Percentiles rank a stretch among this genome's conserved stretches.
phyloP scores from a whole-genome alignment of 2,329 filamentous ascomycete species.

The Alternaria gansuensis region DNA sequence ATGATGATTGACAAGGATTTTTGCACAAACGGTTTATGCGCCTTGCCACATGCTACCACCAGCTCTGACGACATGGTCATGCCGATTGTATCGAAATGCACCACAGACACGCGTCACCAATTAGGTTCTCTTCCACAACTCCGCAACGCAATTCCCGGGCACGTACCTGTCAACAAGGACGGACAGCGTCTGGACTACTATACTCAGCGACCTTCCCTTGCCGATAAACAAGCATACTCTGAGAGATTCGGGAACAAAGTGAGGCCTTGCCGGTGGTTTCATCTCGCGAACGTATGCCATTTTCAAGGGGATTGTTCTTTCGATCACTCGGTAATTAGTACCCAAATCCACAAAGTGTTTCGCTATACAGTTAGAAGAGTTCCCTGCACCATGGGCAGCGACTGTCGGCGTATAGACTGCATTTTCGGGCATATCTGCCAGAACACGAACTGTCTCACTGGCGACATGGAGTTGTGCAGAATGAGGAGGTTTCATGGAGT shows the following conservation, averaged over 20 bases:
- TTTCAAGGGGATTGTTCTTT: neutral
- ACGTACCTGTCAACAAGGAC: neutral
- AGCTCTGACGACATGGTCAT: neutral
- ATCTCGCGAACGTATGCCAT: neutral
- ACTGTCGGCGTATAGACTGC: neutral
- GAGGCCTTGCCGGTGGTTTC: neutral
- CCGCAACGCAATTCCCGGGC: neutral
- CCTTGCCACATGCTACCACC: neutral
- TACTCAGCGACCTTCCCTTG: neutral
- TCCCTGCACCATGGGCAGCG: neutral
- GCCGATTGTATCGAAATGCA: neutral
- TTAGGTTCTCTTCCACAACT: neutral
- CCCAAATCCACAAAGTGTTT: neutral
- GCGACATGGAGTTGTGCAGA: neutral
- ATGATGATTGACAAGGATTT: neutral
- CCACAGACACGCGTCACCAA: neutral
- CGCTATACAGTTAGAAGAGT: neutral
- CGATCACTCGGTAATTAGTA: neutral
- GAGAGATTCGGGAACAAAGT: neutral
- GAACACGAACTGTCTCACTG: neutral
- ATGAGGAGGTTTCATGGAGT: neutral
- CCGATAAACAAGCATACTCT: neutral
- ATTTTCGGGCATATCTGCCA: neutral
- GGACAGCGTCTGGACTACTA: neutral
- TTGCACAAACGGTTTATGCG: neutral